Base-by-base conservation (phyloP, 1,139 yeast species). In the Kodamaea suecica region DNA sequence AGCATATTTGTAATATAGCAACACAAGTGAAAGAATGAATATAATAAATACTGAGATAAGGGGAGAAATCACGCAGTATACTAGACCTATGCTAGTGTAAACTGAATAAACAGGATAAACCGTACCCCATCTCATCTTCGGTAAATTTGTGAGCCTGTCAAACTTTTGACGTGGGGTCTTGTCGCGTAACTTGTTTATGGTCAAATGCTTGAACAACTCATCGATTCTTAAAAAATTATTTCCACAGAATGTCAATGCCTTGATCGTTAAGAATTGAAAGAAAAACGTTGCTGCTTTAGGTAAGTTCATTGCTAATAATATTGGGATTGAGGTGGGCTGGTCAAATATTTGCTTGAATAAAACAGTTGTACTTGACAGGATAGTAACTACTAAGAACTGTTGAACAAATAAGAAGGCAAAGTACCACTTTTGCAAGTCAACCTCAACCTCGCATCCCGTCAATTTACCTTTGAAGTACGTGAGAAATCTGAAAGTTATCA, bases 221-320 rank as follows among this genome's bases (percentile, higher is more conserved):
- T 66, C 71, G 11, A 78, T 61, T 49, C 82, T 75, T 19, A 84
- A 50, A 33, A 85, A 68, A 44, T 77, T 78, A 39, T 74, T 78
- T 0, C 95, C 95, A 45, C 83, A 76, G 44, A 81, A 75, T 1
- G 88, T 72, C 41, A 86, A 63, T 0, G 95, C 92, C 55, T 84
- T 79, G 27, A 86, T 63, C 1, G 86, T 66, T 23, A 85, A 66
- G 48, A 79, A 84, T 4, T 88, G 84, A 51, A 81, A 80, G 59
- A 85, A 86, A 50, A 86, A 86, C 35, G 82, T 84, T 1, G 95
- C 84, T 15, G 94, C 81, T 50, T 82, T 84, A 0, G 95, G 95
- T 30, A 86, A 61, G 49, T 85, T 84, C 4, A 73, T 67, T 0
- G 95, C 95, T 30, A 86, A 59, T 35, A 85, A 58, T 4, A 77